Evolutionary conservation across 441 rosid genomes (phyloP).

Genomic region (Populus tomentosa): DNA sequence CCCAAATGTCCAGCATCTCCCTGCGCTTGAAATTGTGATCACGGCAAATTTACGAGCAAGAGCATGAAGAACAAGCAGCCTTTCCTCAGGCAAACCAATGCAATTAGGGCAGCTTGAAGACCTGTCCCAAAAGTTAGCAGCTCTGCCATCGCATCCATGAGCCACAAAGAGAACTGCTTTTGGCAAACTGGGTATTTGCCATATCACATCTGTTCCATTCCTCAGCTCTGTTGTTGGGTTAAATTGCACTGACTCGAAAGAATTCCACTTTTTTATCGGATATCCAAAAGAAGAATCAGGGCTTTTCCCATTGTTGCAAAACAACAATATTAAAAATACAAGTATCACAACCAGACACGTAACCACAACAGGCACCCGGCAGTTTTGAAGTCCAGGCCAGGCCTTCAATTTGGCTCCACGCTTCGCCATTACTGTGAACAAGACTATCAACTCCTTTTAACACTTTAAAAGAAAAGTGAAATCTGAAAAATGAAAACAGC

Average conservation of each 20-base stretch:
- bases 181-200: constrained; percentile 77
- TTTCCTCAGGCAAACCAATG: constrained; percentile 85
- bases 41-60: constrained; percentile 57
- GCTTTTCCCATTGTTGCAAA: constrained; percentile 22
- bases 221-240: constrained; percentile 51
- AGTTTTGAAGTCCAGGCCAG: constrained; percentile 33
- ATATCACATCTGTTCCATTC: constrained; percentile 67
- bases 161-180: constrained; percentile 84
- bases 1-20: constrained; percentile 67
- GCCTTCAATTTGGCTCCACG: constrained; percentile 40
- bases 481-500: neutral
- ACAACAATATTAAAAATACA: constrained; percentile 30
- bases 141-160: constrained; percentile 86
- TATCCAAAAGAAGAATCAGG: constrained; percentile 17
- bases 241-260: constrained; percentile 33
- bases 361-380: constrained; percentile 20
- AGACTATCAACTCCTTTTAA: neutral
- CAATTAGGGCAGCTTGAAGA: constrained; percentile 60
- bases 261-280: constrained; percentile 30
- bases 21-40: constrained; percentile 61
- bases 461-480: neutral
- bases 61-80: constrained; percentile 55
- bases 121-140: constrained; percentile 78
- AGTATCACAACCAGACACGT: constrained; percentile 30
- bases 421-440: constrained; percentile 52